Conservation (phyloP, 2,329 filamentous ascomycete species). For the Colletotrichum lini region DNA sequence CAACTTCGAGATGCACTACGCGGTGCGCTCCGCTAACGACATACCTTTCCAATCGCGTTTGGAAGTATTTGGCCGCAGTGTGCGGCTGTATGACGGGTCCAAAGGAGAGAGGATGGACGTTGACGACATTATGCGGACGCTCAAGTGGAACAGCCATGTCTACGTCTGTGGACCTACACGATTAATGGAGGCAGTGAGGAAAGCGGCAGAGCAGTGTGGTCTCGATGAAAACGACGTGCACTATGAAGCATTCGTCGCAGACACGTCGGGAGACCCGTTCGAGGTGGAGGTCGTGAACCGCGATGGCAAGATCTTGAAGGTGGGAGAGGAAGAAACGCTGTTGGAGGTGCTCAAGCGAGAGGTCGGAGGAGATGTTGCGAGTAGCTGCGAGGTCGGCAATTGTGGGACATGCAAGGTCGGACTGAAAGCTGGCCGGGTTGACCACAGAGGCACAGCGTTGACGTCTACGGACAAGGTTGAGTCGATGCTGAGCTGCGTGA, state of each 20-base stretch:
- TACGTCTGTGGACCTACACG: conserved; percentile 73
- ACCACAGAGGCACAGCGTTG: conserved; percentile 65
- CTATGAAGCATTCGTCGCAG: conserved; percentile 71
- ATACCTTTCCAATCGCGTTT: conserved; percentile 69
- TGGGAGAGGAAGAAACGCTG: conserved; percentile 64
- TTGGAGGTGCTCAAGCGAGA: conserved; percentile 62
- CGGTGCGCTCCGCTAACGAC: conserved; percentile 66
- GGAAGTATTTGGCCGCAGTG: conserved; percentile 56
- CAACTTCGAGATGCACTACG: conserved; percentile 71
- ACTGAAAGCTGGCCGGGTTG: conserved; percentile 59
- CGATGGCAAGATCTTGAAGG: conserved; percentile 57
- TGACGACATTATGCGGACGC: conserved; percentile 56
- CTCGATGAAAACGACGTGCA: conserved; percentile 68
- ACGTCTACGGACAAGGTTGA: conserved; percentile 59
- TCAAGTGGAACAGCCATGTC: conserved; percentile 69
- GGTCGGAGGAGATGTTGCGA: conserved; percentile 59
- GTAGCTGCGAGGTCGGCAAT: conserved; percentile 68
- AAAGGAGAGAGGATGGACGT: conserved; percentile 68
- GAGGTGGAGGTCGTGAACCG: conserved; percentile 66
- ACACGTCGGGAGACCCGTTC: conserved; percentile 71
- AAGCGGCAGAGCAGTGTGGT: conserved; percentile 56
- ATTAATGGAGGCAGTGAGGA: conserved; percentile 67
- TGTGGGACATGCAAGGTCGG: conserved; percentile 66
- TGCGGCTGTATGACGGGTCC: conserved; percentile 67
- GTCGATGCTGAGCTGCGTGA: conserved; percentile 67